These are phyloP conservation scores for Lachnum nothofagi DNA, from an alignment of 2,329 filamentous ascomycete species.

Conservation along the genomic window DNA sequence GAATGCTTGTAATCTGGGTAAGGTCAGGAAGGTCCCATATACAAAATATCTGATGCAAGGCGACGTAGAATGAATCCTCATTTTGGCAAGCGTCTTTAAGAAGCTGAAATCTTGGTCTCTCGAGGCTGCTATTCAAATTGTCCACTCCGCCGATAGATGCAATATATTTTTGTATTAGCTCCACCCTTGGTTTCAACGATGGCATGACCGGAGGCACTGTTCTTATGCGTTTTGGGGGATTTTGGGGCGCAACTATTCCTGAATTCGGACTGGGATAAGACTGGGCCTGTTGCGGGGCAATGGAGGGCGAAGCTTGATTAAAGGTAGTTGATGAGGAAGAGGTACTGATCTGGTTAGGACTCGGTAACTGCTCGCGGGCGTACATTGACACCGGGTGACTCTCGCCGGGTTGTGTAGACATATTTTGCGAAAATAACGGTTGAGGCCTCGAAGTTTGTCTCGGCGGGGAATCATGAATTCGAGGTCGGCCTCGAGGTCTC, in stretches of 20 bases:
- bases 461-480: background rate
- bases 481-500: background rate
- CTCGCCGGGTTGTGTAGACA: background rate
- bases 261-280: conserved; percentile 1
- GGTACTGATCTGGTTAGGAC: conserved; percentile 1
- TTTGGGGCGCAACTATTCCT: background rate
- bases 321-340: conserved; percentile 1
- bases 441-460: background rate
- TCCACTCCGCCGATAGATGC: conserved; percentile 18
- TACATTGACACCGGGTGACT: background rate
- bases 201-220: conserved; percentile 16
- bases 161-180: conserved; percentile 26
- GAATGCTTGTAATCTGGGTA: conserved; percentile 29
- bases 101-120: conserved; percentile 47
- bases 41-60: conserved; percentile 62
- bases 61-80: conserved; percentile 59
- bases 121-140: conserved; percentile 34
- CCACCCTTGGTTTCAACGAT: conserved; percentile 20
- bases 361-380: conserved; percentile 3
- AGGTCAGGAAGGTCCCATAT: conserved; percentile 39
- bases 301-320: background rate
- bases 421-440: background rate
- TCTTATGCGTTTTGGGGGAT: conserved; percentile 16
- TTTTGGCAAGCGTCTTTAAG: conserved; percentile 51
- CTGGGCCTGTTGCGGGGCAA: conserved; percentile 3